Evolutionary conservation across 163 green algal species (phyloP).

Genomic region (Trebouxia gelatinosa): DNA sequence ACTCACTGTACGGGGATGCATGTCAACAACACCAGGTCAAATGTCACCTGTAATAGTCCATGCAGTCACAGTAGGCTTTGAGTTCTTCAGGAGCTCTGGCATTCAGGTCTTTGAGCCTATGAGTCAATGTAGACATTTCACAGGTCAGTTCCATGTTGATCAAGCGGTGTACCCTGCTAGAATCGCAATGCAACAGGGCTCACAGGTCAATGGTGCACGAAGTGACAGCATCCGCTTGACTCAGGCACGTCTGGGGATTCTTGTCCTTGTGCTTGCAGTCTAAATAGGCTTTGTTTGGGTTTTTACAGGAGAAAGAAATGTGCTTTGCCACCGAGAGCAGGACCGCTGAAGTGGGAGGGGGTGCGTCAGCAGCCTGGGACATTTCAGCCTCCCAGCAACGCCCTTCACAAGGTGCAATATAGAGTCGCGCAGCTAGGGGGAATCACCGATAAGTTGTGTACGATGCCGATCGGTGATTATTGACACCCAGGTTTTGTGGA

Average conservation of each 20-base stretch:
- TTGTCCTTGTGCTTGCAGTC: conserved; percentile 67
- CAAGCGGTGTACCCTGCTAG: background rate
- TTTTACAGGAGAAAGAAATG: conserved; percentile 56
- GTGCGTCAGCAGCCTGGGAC: conserved; percentile 1
- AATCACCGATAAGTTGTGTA: too few species aligned
- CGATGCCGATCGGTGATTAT: too few species aligned
- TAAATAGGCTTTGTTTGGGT: conserved; percentile 64
- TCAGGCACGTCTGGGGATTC: conserved; percentile 66
- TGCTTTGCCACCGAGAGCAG: conserved; percentile 68
- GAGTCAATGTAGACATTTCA: too few species aligned
- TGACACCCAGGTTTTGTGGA: too few species aligned
- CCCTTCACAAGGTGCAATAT: too few species aligned
- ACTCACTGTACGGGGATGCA: background rate
- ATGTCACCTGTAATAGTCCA: conserved; percentile 77
- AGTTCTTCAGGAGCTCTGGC: conserved; percentile 62
- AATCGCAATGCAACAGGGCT: conserved; percentile 21
- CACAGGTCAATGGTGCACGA: conserved; percentile 39
- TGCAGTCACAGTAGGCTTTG: conserved; percentile 76
- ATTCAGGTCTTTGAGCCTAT: conserved; percentile 72
- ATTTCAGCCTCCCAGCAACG: too few species aligned
- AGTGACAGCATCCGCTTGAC: conserved; percentile 64
- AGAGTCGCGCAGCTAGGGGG: too few species aligned
- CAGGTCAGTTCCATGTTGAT: too few species aligned
- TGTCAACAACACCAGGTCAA: background rate
- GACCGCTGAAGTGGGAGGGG: conserved; percentile 61